Conservation (phyloP, 2,329 filamentous ascomycete genomes). For the Chaetomiaceae sp. region DNA sequence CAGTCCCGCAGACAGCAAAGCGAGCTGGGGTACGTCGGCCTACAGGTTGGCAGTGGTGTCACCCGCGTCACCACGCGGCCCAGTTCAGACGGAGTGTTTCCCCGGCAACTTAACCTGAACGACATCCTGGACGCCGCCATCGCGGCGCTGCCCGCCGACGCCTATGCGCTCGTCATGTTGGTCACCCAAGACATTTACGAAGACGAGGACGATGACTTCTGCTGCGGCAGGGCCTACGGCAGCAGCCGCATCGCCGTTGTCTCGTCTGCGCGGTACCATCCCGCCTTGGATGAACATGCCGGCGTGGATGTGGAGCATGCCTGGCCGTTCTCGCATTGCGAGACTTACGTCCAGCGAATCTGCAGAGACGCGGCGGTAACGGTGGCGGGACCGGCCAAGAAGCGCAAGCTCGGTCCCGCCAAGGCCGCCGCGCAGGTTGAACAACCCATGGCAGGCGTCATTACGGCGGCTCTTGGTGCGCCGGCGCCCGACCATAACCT, state of each 20-base stretch:
- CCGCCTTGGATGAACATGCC: constrained; percentile 37
- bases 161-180: constrained; percentile 52
- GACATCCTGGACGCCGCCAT: constrained; percentile 56
- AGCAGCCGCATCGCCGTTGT: constrained; percentile 57
- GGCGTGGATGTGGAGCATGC: constrained; percentile 43
- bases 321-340: constrained; percentile 61
- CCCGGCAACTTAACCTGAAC: constrained; percentile 50
- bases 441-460: background rate
- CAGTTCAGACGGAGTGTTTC: constrained; percentile 41
- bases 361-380: constrained; percentile 23
- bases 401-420: background rate
- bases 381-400: background rate
- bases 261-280: constrained; percentile 56
- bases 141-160: constrained; percentile 48
- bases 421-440: background rate
- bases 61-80: constrained; percentile 47
- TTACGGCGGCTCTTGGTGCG: background rate
- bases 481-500: constrained; percentile 18
- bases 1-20: background rate
- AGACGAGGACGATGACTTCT: constrained; percentile 59
- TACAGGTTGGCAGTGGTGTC: constrained; percentile 33
- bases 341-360: constrained; percentile 38
- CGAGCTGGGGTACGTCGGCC: constrained; percentile 35
- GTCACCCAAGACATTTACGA: constrained; percentile 60
- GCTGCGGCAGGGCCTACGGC: constrained; percentile 61